phyloP scores from a whole-genome alignment of 371 early-diverging fungal genomes.

The Apophysomyces elegans region DNA sequence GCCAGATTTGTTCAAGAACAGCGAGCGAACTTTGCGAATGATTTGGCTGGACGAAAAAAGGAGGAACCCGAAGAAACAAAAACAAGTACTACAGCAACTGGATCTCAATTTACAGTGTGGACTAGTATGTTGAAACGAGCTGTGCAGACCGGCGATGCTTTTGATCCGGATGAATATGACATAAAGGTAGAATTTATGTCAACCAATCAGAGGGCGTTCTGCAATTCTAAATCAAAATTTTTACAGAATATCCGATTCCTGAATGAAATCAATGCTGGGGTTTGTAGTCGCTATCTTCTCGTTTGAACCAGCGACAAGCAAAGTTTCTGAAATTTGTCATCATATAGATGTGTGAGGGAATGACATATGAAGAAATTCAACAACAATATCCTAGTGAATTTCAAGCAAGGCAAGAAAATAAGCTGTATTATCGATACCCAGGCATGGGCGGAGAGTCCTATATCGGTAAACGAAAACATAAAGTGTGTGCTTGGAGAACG shows the following conservation, averaged over 20 bases:
- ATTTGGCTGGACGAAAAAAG: slow-evolving; percentile 34
- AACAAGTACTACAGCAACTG: slow-evolving; percentile 32
- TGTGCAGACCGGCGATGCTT: slow-evolving; percentile 69
- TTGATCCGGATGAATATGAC: slow-evolving; percentile 75
- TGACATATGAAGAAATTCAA: slow-evolving; percentile 74
- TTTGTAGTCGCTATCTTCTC: slow-evolving; percentile 29
- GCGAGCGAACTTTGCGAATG: slow-evolving; percentile 44
- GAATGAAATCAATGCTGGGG: slow-evolving; percentile 87
- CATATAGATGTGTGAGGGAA: slow-evolving; percentile 46
- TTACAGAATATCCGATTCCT: slow-evolving; percentile 69
- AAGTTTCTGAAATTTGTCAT: slow-evolving; percentile 8
- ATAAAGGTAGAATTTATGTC: slow-evolving; percentile 40
- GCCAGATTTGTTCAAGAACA: slow-evolving; percentile 63
- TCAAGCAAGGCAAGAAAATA: slow-evolving; percentile 65
- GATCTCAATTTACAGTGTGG: slow-evolving; percentile 67
- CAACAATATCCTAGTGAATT: slow-evolving; percentile 69
- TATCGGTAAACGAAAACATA: slow-evolving; percentile 27
- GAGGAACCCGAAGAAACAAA: slow-evolving; percentile 37
- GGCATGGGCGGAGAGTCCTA: slow-evolving; percentile 88
- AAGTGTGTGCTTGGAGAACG: not conserved
- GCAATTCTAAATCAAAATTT: slow-evolving; percentile 10
- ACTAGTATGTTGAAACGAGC: slow-evolving; percentile 78
- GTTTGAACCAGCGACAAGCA: not conserved
- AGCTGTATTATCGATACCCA: slow-evolving; percentile 83
- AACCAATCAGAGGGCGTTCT: not conserved